Conservation (phyloP, 2,329 filamentous ascomycete genomes). For the Leptographium procerum region DNA sequence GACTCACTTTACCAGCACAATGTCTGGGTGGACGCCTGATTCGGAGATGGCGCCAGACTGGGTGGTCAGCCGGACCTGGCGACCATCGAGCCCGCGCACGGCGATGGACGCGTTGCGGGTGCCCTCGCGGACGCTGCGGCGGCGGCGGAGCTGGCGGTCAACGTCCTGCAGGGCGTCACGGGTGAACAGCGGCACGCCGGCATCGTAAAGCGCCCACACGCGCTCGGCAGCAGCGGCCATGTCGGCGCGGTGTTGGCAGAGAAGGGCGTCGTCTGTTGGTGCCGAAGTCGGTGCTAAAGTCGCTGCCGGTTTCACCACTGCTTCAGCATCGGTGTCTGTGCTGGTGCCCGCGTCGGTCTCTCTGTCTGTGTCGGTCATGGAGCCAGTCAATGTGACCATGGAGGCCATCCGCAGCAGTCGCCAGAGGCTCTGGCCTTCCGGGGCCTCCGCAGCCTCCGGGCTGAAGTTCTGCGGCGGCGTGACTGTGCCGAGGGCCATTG, state of each 20-base stretch:
- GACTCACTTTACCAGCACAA: conserved; percentile 10
- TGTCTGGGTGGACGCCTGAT: conserved; percentile 8
- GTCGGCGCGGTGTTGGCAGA: not conserved
- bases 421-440: not conserved
- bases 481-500: not conserved
- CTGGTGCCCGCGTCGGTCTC: not conserved
- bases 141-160: conserved; percentile 7
- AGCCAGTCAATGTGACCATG: not conserved
- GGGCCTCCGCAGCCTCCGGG: not conserved
- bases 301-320: not conserved
- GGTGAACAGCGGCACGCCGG: conserved; percentile 11
- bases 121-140: conserved; percentile 7
- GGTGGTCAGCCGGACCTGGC: conserved; percentile 4
- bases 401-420: not conserved
- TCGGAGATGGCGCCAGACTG: conserved; percentile 1
- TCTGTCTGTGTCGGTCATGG: not conserved
- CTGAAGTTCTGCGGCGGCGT: not conserved
- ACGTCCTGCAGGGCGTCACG: conserved; percentile 7
- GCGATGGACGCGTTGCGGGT: conserved; percentile 1
- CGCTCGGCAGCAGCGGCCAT: conserved; percentile 6
- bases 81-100: conserved; percentile 9
- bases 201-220: conserved; percentile 9
- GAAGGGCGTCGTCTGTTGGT: not conserved
- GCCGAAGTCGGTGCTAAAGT: not conserved
- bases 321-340: not conserved